Evolutionary conservation across 1,139 yeast species (phyloP).

Genomic region (Geotrichum macrosporum): DNA sequence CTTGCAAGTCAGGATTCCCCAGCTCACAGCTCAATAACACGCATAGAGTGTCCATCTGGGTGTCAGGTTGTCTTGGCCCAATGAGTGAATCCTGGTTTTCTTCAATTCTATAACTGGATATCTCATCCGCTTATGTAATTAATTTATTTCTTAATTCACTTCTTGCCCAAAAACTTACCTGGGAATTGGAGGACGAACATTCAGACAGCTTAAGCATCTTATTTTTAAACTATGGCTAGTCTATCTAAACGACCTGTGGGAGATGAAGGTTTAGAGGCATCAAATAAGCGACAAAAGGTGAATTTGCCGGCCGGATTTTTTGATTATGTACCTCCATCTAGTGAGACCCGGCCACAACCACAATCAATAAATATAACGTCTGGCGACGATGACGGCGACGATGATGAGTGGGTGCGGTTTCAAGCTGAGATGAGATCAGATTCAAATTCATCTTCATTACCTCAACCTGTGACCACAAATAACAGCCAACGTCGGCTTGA

Average conservation of each 20-base stretch:
- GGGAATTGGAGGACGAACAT: too few relatives aligned
- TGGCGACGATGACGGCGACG: constrained; percentile 8
- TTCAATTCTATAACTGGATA: constrained; percentile 1
- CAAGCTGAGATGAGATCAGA: constrained; percentile 16
- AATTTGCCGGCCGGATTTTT: constrained; percentile 4
- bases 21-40: constrained; percentile 32
- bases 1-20: constrained; percentile 3
- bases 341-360: neutral
- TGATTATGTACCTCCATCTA: neutral
- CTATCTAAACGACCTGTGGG: constrained; percentile 63
- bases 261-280: constrained; percentile 68
- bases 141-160: neutral
- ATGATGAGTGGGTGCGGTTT: constrained; percentile 20
- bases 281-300: constrained; percentile 42
- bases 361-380: too few relatives aligned
- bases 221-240: constrained; percentile 7
- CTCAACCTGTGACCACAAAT: neutral
- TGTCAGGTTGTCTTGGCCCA: constrained; percentile 41
- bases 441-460: neutral
- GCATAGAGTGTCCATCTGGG: constrained; percentile 78
- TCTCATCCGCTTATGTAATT: neutral
- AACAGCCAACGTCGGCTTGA: constrained; percentile 2
- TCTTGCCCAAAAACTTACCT: too few relatives aligned
- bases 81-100: neutral
- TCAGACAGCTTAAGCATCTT: constrained; percentile 3